A percentile compares a stretch with the other conserved stretches of the same genome.
phyloP scores from a whole-genome alignment of 768 basidiomycete species.

The Psilocybe azurescens region DNA sequence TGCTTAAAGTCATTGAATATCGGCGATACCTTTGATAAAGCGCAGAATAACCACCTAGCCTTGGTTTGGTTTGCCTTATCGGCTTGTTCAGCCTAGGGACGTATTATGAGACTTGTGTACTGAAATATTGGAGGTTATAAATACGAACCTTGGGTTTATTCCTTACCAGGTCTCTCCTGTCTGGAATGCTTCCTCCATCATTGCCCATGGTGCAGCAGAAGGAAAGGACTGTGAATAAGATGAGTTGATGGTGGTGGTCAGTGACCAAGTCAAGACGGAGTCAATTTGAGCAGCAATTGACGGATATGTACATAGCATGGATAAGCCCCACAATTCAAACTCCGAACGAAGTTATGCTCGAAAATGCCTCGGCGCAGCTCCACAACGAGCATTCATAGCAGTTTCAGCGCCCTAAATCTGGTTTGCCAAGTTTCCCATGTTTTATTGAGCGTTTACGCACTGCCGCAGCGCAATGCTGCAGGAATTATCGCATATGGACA shows the following conservation, averaged over 20 bases:
- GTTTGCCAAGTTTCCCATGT: constrained; percentile 17
- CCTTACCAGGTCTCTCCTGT: constrained; percentile 78
- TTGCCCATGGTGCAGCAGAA: constrained; percentile 65
- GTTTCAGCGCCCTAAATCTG: neutral
- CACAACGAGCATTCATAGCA: neutral
- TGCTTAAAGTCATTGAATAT: neutral
- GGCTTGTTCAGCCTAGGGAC: constrained; percentile 73
- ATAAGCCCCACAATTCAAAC: neutral
- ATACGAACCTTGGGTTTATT: constrained; percentile 68
- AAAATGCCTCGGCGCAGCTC: neutral
- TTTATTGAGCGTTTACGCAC: constrained; percentile 19
- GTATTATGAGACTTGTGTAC: constrained; percentile 3
- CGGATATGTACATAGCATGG: neutral
- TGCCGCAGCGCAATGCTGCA: constrained; percentile 83
- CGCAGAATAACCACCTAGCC: constrained; percentile 92
- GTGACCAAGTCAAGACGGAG: neutral
- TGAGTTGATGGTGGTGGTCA: neutral
- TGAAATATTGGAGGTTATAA: neutral
- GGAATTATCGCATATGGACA: constrained; percentile 94
- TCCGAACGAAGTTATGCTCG: neutral
- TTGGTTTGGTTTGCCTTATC: constrained; percentile 91
- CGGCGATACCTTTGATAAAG: constrained; percentile 81
- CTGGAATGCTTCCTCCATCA: constrained; percentile 89
- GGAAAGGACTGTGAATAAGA: neutral
- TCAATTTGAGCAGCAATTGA: neutral